A percentile compares a stretch with the other conserved stretches of the same genome.
phyloP scores from a whole-genome alignment of 1,284 basidiomycete species.

The Paramarasmius palmivorus region DNA sequence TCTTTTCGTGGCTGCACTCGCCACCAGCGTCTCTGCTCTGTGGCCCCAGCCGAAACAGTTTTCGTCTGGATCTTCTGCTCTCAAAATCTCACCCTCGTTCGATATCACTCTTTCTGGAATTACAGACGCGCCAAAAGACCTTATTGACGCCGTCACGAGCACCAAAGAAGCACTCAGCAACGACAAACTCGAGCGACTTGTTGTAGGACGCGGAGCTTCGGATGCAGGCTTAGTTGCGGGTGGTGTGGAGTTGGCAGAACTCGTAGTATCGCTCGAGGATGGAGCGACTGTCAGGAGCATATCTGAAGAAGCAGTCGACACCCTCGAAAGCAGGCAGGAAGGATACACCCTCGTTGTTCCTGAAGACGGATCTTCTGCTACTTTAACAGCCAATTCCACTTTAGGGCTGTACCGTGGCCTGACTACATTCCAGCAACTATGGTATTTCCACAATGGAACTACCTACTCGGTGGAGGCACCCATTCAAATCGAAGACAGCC shows the following conservation, averaged over 20 bases:
- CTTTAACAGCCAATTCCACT: slow-evolving; percentile 67
- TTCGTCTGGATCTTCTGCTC: slow-evolving; percentile 46
- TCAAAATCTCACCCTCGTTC: slow-evolving; percentile 53
- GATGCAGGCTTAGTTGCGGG: slow-evolving; percentile 32
- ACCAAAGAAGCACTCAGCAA: slow-evolving; percentile 40
- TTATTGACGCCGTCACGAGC: slow-evolving; percentile 39
- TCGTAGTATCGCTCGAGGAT: slow-evolving; percentile 43
- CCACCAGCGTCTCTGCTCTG: slow-evolving; percentile 28
- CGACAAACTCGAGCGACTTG: slow-evolving; percentile 53
- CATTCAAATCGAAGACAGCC: slow-evolving; percentile 57
- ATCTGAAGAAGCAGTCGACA: slow-evolving; percentile 53
- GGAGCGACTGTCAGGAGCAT: slow-evolving; percentile 40
- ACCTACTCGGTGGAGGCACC: slow-evolving; percentile 65
- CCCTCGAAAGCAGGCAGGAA: slow-evolving; percentile 61
- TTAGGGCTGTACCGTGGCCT: slow-evolving; percentile 81
- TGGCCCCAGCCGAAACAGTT: slow-evolving; percentile 67
- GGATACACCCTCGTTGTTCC: slow-evolving; percentile 68
- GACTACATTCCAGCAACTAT: slow-evolving; percentile 82
- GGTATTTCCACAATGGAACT: slow-evolving; percentile 52
- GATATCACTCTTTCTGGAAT: slow-evolving; percentile 40
- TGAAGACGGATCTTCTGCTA: slow-evolving; percentile 56
- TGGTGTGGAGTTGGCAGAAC: slow-evolving; percentile 28
- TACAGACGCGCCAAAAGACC: slow-evolving; percentile 39
- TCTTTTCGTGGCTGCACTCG: neutral
- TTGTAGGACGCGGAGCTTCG: slow-evolving; percentile 48